Evolutionary conservation across 768 basidiomycete genomes (phyloP).

Genomic region (Kwoniella sp.): DNA sequence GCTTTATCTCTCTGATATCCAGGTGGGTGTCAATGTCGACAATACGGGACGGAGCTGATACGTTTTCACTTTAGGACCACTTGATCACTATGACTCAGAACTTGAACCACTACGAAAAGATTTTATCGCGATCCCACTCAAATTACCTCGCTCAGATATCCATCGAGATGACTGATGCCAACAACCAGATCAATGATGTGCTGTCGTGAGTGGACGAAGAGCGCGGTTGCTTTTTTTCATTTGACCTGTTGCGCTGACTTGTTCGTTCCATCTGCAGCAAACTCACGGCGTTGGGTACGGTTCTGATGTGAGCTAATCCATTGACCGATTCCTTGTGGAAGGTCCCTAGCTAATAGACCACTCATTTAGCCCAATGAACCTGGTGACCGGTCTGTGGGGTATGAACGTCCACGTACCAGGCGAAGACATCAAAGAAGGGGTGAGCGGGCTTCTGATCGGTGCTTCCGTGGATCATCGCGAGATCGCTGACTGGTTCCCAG

Average conservation of each 20-base stretch:
- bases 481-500: slow-evolving; percentile 9
- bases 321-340: neutral
- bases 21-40: slow-evolving; percentile 53
- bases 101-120: slow-evolving; percentile 99
- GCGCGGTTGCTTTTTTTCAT: neutral
- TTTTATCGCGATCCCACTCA: slow-evolving; percentile 94
- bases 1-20: slow-evolving; percentile 90
- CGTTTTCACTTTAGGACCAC: slow-evolving; percentile 62
- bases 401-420: slow-evolving; percentile 96
- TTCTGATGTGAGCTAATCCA: slow-evolving; percentile 76
- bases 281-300: slow-evolving; percentile 92
- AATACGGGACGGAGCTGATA: neutral
- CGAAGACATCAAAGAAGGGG: slow-evolving; percentile 51
- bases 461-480: neutral
- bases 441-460: slow-evolving; percentile 29
- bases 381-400: slow-evolving; percentile 95
- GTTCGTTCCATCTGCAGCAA: slow-evolving; percentile 53
- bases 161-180: slow-evolving; percentile 99
- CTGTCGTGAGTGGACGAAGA: slow-evolving; percentile 59
- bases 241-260: neutral
- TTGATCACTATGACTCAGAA: slow-evolving; percentile 99
- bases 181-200: slow-evolving; percentile 99
- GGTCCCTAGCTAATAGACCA: neutral
- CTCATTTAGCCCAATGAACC: slow-evolving; percentile 56
- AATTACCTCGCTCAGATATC: slow-evolving; percentile 99